Evolutionary conservation across 2,329 filamentous ascomycete genomes (phyloP).

Genomic region (Hymenoscyphus fructigenus): DNA sequence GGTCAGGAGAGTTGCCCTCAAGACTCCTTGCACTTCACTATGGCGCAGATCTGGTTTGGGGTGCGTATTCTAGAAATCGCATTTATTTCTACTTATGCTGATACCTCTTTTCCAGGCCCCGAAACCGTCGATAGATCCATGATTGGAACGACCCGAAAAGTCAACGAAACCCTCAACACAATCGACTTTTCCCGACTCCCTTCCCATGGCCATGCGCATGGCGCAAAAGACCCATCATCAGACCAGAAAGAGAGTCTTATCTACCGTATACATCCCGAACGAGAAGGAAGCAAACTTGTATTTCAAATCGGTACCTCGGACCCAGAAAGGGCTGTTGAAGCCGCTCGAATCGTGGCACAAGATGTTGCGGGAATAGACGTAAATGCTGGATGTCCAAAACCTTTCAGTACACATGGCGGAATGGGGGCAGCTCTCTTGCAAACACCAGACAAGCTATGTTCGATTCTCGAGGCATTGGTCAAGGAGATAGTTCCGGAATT

Average conservation of each 20-base stretch:
- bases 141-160: slow-evolving; percentile 77
- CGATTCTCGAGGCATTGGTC: slow-evolving; percentile 82
- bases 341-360: slow-evolving; percentile 77
- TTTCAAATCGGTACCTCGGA: slow-evolving; percentile 91
- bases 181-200: slow-evolving; percentile 81
- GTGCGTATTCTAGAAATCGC: slow-evolving; percentile 45
- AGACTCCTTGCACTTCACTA: slow-evolving; percentile 88
- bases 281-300: slow-evolving; percentile 73
- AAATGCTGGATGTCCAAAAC: slow-evolving; percentile 97
- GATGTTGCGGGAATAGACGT: slow-evolving; percentile 95
- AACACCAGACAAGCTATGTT: slow-evolving; percentile 78
- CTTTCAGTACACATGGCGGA: slow-evolving; percentile 87
- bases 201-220: slow-evolving; percentile 55
- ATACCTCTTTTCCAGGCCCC: slow-evolving; percentile 56
- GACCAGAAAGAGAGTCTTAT: slow-evolving; percentile 67
- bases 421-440: slow-evolving; percentile 92
- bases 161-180: slow-evolving; percentile 74
- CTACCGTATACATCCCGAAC: slow-evolving; percentile 77
- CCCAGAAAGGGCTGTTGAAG: slow-evolving; percentile 78
- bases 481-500: slow-evolving; percentile 72
- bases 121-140: slow-evolving; percentile 92
- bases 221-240: slow-evolving; percentile 54
- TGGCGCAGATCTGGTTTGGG: slow-evolving; percentile 96
- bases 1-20: slow-evolving; percentile 92
- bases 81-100: background rate